A percentile compares a stretch with the other conserved stretches of the same genome.
Conservation (phyloP, 306 rosid genomes). For the Acacia confusa region DNA sequence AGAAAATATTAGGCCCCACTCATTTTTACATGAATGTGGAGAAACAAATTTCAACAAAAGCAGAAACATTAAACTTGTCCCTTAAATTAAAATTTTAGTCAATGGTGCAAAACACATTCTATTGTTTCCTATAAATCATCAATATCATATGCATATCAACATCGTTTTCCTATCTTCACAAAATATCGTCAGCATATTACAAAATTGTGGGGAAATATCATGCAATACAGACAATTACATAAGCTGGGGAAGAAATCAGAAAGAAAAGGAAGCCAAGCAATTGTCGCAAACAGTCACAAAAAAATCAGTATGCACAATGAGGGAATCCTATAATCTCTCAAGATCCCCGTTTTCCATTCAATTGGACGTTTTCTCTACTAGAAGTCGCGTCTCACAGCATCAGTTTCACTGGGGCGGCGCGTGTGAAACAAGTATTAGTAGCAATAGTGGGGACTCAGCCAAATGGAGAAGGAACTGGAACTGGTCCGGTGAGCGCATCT, state of each 20-base stretch:
- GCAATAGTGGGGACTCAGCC: constrained; percentile 51
- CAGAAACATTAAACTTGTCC: too few relatives aligned
- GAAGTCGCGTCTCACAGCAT: constrained; percentile 5
- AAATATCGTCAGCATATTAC: constrained; percentile 3
- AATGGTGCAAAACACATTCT: neutral
- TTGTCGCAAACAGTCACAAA: constrained; percentile 24
- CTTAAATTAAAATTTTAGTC: neutral
- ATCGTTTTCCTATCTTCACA: constrained; percentile 13
- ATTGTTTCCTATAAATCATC: neutral
- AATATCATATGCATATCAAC: constrained; percentile 4
- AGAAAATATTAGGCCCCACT: too few relatives aligned
- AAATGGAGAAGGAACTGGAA: constrained; percentile 91
- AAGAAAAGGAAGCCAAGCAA: neutral
- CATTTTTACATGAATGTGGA: too few relatives aligned
- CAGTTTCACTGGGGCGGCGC: constrained; percentile 1
- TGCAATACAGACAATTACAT: constrained; percentile 23
- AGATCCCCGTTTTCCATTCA: neutral
- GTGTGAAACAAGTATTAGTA: constrained; percentile 4
- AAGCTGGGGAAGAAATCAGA: neutral
- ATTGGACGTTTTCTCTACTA: constrained; percentile 7
- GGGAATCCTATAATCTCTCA: constrained; percentile 17
- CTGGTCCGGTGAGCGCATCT: constrained; percentile 82
- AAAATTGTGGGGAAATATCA: constrained; percentile 19
- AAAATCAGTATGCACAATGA: constrained; percentile 7
- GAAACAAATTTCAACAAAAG: too few relatives aligned